Conservation (phyloP, 768 basidiomycete species). For the Amanita rimosa region DNA sequence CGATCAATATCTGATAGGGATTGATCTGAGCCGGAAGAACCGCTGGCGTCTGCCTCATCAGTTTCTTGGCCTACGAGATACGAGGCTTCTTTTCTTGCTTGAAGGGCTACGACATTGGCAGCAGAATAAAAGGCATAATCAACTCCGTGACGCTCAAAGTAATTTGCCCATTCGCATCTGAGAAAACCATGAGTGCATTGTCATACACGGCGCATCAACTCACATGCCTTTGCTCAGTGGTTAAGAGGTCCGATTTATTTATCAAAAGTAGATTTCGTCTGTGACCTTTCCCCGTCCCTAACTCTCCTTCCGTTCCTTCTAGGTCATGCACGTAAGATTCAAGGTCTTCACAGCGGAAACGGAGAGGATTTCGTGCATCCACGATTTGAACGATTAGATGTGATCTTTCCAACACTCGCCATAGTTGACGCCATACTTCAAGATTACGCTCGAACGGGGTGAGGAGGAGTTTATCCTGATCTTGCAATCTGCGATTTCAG, state of each 20-base stretch:
- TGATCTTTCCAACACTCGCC: constrained; percentile 93
- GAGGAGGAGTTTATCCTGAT: constrained; percentile 76
- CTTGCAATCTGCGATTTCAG: constrained; percentile 55
- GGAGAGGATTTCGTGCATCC: constrained; percentile 89
- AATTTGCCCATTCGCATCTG: constrained; percentile 85
- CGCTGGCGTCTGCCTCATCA: not conserved
- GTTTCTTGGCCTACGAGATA: constrained; percentile 14
- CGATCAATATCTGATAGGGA: constrained; percentile 13
- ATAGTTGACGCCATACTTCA: constrained; percentile 97
- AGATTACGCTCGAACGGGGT: constrained; percentile 97
- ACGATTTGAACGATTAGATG: constrained; percentile 94
- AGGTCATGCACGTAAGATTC: constrained; percentile 80
- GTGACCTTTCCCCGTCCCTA: constrained; percentile 61
- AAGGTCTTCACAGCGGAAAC: constrained; percentile 88
- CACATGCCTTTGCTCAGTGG: constrained; percentile 67
- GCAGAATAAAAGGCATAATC: constrained; percentile 93
- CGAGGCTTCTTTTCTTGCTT: constrained; percentile 47
- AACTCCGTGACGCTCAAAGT: constrained; percentile 67
- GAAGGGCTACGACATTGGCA: constrained; percentile 73
- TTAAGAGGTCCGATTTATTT: constrained; percentile 93
- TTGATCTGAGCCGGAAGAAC: not conserved
- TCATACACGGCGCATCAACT: not conserved
- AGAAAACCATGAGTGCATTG: constrained; percentile 1
- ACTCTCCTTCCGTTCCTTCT: constrained; percentile 72
- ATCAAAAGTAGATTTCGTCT: constrained; percentile 76